Evolutionary conservation across 78 protist species (phyloP).

Genomic region (Dictyostelium capitatum): DNA sequence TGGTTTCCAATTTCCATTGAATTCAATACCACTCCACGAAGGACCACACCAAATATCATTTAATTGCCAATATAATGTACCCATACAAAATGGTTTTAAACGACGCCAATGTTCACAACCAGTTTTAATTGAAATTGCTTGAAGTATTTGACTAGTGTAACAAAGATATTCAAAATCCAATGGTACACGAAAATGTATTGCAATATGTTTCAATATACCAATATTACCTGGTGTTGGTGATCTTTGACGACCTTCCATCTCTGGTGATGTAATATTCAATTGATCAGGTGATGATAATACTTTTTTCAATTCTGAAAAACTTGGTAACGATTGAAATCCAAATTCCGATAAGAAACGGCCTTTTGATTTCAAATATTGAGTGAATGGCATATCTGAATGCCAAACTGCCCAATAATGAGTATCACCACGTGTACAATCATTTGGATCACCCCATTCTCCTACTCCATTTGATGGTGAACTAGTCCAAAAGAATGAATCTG

Average conservation of each 20-base stretch:
- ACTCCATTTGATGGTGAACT: constrained; percentile 91
- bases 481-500: constrained; percentile 85
- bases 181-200: constrained; percentile 70
- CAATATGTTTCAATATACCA: constrained; percentile 67
- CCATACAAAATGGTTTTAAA: constrained; percentile 86
- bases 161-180: constrained; percentile 8
- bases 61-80: constrained; percentile 93
- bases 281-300: constrained; percentile 25
- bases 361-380: constrained; percentile 36
- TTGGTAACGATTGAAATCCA: constrained; percentile 91
- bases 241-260: constrained; percentile 79
- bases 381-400: constrained; percentile 73
- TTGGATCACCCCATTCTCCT: constrained; percentile 60
- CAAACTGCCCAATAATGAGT: constrained; percentile 85
- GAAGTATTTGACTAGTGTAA: constrained; percentile 67
- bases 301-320: neutral
- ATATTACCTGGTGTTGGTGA: constrained; percentile 79
- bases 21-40: constrained; percentile 89
- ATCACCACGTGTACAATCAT: constrained; percentile 71
- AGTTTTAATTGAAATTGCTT: constrained; percentile 67
- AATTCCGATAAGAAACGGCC: constrained; percentile 91
- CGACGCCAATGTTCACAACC: constrained; percentile 88
- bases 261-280: constrained; percentile 78
- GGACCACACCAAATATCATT: constrained; percentile 90
- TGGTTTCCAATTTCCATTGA: constrained; percentile 84